phyloP scores from a whole-genome alignment of 108 stramenopile genomes.

The Chaetoceros muelleri region DNA sequence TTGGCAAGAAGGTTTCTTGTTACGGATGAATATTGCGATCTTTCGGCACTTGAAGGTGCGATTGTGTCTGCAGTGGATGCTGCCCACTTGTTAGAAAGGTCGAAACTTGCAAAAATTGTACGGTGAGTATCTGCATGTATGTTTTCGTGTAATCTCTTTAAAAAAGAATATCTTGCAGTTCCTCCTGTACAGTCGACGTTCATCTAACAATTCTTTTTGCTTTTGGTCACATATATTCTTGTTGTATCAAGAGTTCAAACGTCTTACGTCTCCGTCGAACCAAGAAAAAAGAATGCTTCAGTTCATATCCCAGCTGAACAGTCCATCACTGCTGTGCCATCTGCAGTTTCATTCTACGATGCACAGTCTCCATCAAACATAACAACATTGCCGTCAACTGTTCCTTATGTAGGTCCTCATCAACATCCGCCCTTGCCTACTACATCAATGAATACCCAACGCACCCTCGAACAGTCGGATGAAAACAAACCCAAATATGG shows the following conservation, averaged over 20 bases:
- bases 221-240: background rate
- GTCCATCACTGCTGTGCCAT: too few species aligned
- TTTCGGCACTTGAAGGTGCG: conserved; percentile 77
- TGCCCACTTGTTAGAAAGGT: conserved; percentile 72
- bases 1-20: conserved; percentile 71
- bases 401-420: too few species aligned
- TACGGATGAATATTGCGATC: conserved; percentile 69
- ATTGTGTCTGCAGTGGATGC: conserved; percentile 81
- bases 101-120: conserved; percentile 63
- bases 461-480: too few species aligned
- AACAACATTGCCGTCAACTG: too few species aligned
- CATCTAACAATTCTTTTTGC: too few species aligned
- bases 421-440: too few species aligned
- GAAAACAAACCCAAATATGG: background rate
- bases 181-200: too few species aligned
- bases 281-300: conserved; percentile 47
- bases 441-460: too few species aligned
- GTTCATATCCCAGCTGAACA: too few species aligned
- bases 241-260: conserved; percentile 56
- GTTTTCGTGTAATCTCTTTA: background rate
- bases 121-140: conserved; percentile 50
- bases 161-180: background rate
- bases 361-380: too few species aligned
- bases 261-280: conserved; percentile 66
- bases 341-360: too few species aligned